These are phyloP conservation scores for Miscanthus lutarioriparius DNA, from an alignment of 176 grass and related monocot genomes.

Conservation along the genomic window DNA sequence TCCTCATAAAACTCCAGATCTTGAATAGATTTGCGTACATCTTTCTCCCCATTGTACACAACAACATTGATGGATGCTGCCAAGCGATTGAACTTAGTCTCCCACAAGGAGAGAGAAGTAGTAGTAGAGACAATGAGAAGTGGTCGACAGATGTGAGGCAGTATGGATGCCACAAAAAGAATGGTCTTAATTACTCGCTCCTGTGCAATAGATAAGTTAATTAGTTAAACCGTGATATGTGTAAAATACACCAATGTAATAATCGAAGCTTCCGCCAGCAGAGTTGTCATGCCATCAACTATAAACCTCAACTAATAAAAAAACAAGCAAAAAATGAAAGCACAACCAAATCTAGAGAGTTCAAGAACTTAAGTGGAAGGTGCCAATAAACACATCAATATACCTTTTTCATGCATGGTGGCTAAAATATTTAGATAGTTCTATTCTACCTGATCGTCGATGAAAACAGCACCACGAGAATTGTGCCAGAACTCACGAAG, in stretches of 20 bases:
- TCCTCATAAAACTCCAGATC: constrained; percentile 74
- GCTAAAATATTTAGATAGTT: constrained; percentile 30
- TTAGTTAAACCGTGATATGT: constrained; percentile 6
- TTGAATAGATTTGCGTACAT: constrained; percentile 64
- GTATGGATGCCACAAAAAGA: constrained; percentile 61
- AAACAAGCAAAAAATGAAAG: constrained; percentile 23
- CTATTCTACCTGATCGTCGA: constrained; percentile 78
- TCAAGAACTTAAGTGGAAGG: not conserved
- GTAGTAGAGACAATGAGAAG: constrained; percentile 70
- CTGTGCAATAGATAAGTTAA: constrained; percentile 40
- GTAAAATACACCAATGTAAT: not conserved
- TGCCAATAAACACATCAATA: not conserved
- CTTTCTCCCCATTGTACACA: constrained; percentile 71
- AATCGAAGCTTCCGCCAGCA: not conserved
- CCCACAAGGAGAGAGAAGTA: constrained; percentile 70
- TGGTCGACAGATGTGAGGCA: constrained; percentile 56
- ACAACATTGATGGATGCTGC: constrained; percentile 76
- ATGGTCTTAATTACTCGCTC: constrained; percentile 87
- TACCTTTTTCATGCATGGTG: not conserved
- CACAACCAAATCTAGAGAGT: not conserved
- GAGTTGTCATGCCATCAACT: not conserved
- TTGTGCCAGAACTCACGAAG: constrained; percentile 84
- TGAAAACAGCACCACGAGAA: constrained; percentile 60
- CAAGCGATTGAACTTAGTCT: constrained; percentile 71
- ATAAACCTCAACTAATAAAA: constrained; percentile 13